These are phyloP conservation scores for Chaetomium sp. DNA, from an alignment of 2,329 filamentous ascomycete genomes.

Conservation along the genomic window DNA sequence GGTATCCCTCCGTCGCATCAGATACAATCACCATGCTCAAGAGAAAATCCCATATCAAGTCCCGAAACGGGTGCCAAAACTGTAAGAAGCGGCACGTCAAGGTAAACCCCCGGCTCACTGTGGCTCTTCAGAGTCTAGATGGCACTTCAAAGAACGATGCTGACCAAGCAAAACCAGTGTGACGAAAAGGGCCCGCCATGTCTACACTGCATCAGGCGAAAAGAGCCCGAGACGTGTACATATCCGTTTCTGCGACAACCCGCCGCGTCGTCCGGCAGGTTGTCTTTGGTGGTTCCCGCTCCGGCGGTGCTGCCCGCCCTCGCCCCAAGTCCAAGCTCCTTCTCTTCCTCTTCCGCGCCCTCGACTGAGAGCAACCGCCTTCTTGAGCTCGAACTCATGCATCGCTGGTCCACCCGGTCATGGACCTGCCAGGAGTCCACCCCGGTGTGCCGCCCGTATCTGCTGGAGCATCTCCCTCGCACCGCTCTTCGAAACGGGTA, in stretches of 20 bases:
- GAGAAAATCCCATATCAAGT: not conserved
- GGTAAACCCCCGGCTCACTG: not conserved
- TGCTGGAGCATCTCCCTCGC: not conserved
- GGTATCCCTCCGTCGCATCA: not conserved
- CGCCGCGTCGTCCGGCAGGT: not conserved
- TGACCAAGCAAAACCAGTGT: not conserved
- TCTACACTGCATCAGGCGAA: not conserved
- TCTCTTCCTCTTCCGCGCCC: not conserved
- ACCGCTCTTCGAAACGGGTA: not conserved
- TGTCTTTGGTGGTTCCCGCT: not conserved
- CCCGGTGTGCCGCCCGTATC: not conserved
- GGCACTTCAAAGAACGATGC: not conserved
- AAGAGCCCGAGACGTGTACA: not conserved
- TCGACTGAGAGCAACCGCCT: not conserved
- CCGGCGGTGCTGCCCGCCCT: not conserved
- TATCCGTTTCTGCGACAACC: not conserved
- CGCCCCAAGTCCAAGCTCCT: not conserved
- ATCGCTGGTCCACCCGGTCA: not conserved
- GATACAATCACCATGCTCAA: not conserved
- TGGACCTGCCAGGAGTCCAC: not conserved
- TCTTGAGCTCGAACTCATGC: not conserved
- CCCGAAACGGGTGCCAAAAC: not conserved
- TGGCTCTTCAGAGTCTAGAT: not conserved
- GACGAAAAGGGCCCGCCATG: not conserved
- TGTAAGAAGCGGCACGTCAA: not conserved